phyloP scores from a whole-genome alignment of 371 early-diverging fungal species.

The Lichtheimia hyalospora region DNA sequence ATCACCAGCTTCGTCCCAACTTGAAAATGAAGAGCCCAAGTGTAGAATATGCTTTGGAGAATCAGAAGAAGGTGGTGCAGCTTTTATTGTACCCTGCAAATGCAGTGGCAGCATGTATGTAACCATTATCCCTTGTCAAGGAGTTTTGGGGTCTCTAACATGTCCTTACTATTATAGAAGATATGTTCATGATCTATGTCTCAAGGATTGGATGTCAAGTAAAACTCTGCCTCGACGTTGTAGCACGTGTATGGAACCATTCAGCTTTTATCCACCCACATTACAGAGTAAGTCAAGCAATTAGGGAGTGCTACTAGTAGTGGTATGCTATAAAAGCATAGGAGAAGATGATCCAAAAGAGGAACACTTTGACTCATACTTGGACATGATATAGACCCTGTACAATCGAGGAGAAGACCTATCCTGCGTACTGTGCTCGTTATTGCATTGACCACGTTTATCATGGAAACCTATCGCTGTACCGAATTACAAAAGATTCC shows the following conservation, averaged over 20 bases:
- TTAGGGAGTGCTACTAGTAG: not conserved
- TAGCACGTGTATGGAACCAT: conserved; percentile 1
- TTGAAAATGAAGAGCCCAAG: not conserved
- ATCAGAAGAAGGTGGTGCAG: not conserved
- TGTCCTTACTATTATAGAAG: not conserved
- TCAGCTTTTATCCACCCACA: not conserved
- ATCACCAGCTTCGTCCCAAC: too few relatives aligned
- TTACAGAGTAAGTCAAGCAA: not conserved
- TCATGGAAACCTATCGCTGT: not conserved
- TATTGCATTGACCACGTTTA: not conserved
- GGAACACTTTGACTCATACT: not conserved
- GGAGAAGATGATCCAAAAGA: not conserved
- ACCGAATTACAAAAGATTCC: not conserved
- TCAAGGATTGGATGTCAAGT: not conserved
- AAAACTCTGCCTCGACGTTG: not conserved
- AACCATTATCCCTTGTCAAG: not conserved
- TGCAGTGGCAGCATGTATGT: not conserved
- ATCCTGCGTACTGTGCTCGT: not conserved
- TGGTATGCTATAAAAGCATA: not conserved
- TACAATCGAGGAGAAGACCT: not conserved
- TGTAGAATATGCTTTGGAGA: conserved; percentile 1
- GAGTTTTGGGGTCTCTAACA: too few relatives aligned
- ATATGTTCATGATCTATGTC: not conserved
- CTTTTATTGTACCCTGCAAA: not conserved
- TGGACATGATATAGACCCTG: not conserved